Percentiles rank a stretch among this genome's conserved stretches.
phyloP scores from a whole-genome alignment of 2,329 filamentous ascomycete genomes.

The Beauveria medogensis region DNA sequence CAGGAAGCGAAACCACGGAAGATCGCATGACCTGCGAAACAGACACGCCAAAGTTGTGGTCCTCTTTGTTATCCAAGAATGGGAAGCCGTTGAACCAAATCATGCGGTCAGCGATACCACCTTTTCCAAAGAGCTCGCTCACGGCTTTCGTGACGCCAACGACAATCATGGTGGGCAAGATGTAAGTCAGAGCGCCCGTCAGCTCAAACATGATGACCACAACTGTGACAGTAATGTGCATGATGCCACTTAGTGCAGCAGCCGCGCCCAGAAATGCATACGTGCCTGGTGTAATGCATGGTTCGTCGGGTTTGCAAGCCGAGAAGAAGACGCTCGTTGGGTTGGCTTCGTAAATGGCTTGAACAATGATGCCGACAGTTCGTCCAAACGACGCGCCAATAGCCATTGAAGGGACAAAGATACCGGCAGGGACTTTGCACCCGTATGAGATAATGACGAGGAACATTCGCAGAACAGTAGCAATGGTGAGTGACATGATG shows the following conservation, averaged over 20 bases:
- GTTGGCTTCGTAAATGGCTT: constrained; percentile 77
- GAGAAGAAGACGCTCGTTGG: constrained; percentile 80
- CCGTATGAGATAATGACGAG: constrained; percentile 95
- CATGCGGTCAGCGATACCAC: constrained; percentile 94
- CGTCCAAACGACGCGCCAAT: constrained; percentile 90
- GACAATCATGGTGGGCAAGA: constrained; percentile 97
- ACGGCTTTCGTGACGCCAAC: constrained; percentile 95
- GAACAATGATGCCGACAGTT: constrained; percentile 88
- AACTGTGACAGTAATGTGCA: constrained; percentile 95
- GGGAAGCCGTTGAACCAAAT: constrained; percentile 98
- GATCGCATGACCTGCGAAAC: constrained; percentile 85
- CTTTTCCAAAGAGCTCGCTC: constrained; percentile 83
- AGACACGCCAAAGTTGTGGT: constrained; percentile 91
- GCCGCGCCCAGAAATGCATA: constrained; percentile 93
- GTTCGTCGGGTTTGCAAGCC: constrained; percentile 80
- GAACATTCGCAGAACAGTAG: constrained; percentile 71
- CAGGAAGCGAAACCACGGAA: constrained; percentile 65
- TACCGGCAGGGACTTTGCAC: constrained; percentile 94
- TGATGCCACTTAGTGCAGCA: constrained; percentile 87
- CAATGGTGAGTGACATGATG: constrained; percentile 67
- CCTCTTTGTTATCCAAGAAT: constrained; percentile 94
- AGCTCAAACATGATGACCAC: constrained; percentile 99
- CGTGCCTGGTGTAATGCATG: constrained; percentile 94
- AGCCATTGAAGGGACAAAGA: constrained; percentile 98
- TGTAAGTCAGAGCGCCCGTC: constrained; percentile 94